These are phyloP conservation scores for Hypsizygus marmoreus DNA, from an alignment of 768 basidiomycete species.

Conservation along the genomic window DNA sequence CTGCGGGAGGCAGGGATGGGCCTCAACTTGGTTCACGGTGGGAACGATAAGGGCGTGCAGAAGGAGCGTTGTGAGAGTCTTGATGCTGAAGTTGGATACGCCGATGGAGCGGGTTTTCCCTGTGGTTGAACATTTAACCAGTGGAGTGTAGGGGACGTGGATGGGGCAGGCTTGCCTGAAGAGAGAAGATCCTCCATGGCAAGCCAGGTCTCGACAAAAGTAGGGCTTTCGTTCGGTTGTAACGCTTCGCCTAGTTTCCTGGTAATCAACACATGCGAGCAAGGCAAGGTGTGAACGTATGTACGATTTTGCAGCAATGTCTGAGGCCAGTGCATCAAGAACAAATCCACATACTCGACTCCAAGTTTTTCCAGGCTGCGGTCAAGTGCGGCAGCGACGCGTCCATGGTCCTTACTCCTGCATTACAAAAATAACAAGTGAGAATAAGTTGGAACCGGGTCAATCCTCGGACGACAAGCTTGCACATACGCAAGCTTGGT, in stretches of 20 bases:
- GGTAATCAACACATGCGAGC: too few relatives aligned
- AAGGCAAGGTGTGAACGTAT: too few relatives aligned
- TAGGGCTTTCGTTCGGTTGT: conserved; percentile 26
- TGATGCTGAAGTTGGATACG: conserved; percentile 54
- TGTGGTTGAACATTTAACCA: neutral
- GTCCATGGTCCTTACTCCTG: conserved; percentile 36
- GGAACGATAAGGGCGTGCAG: conserved; percentile 42
- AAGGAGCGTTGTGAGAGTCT: conserved; percentile 37
- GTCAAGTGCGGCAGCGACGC: conserved; percentile 35
- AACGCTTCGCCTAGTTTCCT: conserved; percentile 16
- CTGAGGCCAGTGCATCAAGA: conserved; percentile 44
- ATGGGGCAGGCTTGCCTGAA: conserved; percentile 33
- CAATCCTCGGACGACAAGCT: too few relatives aligned
- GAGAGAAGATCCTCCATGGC: conserved; percentile 40
- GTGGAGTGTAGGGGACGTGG: neutral
- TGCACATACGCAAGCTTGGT: conserved; percentile 43
- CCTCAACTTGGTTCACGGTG: conserved; percentile 40
- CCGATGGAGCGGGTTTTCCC: conserved; percentile 43
- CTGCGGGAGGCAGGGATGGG: conserved; percentile 49
- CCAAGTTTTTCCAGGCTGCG: conserved; percentile 33
- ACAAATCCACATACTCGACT: conserved; percentile 51
- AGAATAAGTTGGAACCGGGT: neutral
- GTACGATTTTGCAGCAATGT: conserved; percentile 20
- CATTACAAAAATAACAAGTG: conserved; percentile 22
- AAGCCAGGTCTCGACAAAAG: conserved; percentile 40